A percentile compares a stretch with the other conserved stretches of the same genome.
Evolutionary conservation across 2,329 filamentous ascomycete genomes (phyloP).

Genomic region (Pestalotiopsis sp.): DNA sequence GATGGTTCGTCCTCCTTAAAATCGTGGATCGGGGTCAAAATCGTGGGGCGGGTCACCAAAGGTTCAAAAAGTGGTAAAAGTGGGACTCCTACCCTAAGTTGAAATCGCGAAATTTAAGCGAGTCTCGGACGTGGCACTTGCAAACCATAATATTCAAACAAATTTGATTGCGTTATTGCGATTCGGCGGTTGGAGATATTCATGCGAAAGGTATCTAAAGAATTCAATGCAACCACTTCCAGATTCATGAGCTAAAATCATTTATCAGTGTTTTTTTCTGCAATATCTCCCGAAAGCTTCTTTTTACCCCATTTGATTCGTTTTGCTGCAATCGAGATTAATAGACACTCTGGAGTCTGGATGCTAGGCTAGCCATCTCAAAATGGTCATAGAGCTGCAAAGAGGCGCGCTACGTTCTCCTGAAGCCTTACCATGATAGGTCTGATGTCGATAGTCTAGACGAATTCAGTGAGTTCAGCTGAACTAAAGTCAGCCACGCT

Average conservation of each 20-base stretch:
- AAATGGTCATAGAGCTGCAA: background rate
- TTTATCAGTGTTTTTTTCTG: background rate
- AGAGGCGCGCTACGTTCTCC: background rate
- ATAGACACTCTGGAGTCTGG: no score
- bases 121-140: no score
- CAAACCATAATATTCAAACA: no score
- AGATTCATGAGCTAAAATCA: background rate
- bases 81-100: no score
- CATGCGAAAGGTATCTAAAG: background rate
- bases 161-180: background rate
- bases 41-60: no score
- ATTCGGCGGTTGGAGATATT: background rate
- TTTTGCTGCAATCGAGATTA: background rate
- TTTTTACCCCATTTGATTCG: background rate
- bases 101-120: no score
- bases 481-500: background rate
- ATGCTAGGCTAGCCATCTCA: background rate
- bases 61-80: no score
- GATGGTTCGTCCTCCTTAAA: no score
- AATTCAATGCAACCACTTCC: background rate
- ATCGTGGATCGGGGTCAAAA: no score
- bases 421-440: background rate
- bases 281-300: background rate
- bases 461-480: background rate
- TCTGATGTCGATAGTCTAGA: background rate